Base-by-base conservation (phyloP, 345 rosid genomes). In the Eucalyptus dawsonii region DNA sequence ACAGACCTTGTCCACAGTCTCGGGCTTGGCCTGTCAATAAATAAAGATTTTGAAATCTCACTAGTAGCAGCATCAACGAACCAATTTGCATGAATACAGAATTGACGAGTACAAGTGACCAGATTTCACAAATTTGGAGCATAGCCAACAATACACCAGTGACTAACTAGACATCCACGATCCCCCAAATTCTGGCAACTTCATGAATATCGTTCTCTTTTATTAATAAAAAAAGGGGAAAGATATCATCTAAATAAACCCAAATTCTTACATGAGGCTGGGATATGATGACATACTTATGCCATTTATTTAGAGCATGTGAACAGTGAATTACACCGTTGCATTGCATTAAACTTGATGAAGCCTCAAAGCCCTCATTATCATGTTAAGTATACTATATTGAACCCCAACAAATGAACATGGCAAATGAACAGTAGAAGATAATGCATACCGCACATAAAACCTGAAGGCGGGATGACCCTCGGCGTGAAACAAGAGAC, bases 1-100 rank as follows among this genome's bases (percentile, higher is more conserved):
- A 88, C 92, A 89, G n/a, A 91, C 94, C 90, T 89, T 91, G 40
- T 85, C 34, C 49, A 93, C 90, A 3, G 93, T 93, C 80, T 93
- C 93, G 13, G 91, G 90, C 87, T 60, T 4, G 16, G 11, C 94
- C 93, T 86, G 92, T 45, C 1, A 16, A 34, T 24, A 42, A 53
- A 40, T 19, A 31, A 27, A 67, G 19, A 24, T 58, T 45, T 44
- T 9, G 29, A 69, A 25, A 29, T 14, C 67, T 14, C 15, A 34
- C 31, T 54, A 34, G 22, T 24, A 21, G 65, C 47, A 87, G 58
- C 47, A 87, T 37, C 76, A 22, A 40, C 7, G 47, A 22, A 76
- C 29, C 29, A 0, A 21, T 87, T 87, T 22, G n/a, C 69, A 54
- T 54, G 65, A 51, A 54, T 44, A 87, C 47, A 11, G 47, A 6